phyloP scores from a whole-genome alignment of 495 filamentous ascomycete species.

The Annulohypoxylon bovei region DNA sequence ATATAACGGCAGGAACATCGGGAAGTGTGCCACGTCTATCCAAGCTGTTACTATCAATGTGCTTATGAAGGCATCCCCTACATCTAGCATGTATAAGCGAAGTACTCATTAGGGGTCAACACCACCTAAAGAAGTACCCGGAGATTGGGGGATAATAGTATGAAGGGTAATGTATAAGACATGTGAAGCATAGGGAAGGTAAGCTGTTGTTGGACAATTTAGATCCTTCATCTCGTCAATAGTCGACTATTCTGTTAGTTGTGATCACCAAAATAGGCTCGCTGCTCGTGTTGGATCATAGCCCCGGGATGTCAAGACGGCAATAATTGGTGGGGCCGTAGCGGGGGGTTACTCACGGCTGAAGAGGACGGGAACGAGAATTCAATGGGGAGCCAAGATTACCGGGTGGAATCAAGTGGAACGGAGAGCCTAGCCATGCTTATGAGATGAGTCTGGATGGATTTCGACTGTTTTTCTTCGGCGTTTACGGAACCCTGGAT shows the following conservation, averaged over 20 bases:
- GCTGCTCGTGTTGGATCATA: constrained; percentile 17
- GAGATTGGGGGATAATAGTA: not conserved
- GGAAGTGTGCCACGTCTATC: constrained; percentile 27
- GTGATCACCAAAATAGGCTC: constrained; percentile 19
- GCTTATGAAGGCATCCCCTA: not conserved
- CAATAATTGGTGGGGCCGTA: constrained; percentile 55
- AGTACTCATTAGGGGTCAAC: not conserved
- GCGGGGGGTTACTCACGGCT: constrained; percentile 46
- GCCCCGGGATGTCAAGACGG: constrained; percentile 49
- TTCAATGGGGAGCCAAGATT: constrained; percentile 18
- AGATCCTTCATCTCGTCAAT: constrained; percentile 6
- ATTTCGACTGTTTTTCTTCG: constrained; percentile 13
- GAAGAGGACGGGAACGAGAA: constrained; percentile 43
- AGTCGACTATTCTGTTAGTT: constrained; percentile 3
- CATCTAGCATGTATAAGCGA: not conserved
- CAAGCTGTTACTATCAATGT: constrained; percentile 10
- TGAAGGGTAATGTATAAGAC: not conserved
- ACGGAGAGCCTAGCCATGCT: constrained; percentile 18
- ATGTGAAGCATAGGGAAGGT: not conserved
- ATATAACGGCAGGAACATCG: constrained; percentile 39
- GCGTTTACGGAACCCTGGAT: constrained; percentile 2
- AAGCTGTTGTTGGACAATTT: not conserved
- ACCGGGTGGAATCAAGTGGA: constrained; percentile 2
- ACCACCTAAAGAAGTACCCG: not conserved
- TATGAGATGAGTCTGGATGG: not conserved